Conservation (phyloP, 352 stramenopile genomes). For the Phytopythium oedochilum region DNA sequence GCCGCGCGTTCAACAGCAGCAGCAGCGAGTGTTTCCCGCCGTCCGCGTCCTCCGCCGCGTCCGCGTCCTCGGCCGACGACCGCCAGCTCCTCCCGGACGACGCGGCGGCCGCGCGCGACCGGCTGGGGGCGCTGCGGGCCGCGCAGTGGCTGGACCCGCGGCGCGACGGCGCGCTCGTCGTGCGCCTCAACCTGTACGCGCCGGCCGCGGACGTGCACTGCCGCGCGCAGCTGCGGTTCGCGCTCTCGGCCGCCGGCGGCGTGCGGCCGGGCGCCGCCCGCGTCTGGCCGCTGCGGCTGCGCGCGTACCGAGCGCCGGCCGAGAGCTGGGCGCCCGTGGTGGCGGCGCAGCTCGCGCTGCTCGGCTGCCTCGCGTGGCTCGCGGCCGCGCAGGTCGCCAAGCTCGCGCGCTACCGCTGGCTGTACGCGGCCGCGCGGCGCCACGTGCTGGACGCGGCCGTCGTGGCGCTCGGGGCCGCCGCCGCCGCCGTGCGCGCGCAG, state of each 20-base stretch:
- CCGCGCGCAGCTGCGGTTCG: slow-evolving; percentile 45
- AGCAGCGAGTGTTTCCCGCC: slow-evolving; percentile 30
- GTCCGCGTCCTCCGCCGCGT: slow-evolving; percentile 20
- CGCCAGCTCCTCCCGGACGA: slow-evolving; percentile 10
- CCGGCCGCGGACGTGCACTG: slow-evolving; percentile 40
- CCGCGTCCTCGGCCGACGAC: slow-evolving; percentile 1
- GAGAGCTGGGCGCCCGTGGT: slow-evolving; percentile 40
- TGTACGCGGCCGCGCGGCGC: slow-evolving; percentile 51
- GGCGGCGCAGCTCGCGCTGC: slow-evolving; percentile 41
- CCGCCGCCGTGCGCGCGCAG: slow-evolving; percentile 28
- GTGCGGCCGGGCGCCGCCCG: slow-evolving; percentile 21
- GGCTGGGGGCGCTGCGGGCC: slow-evolving; percentile 27
- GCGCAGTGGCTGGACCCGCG: slow-evolving; percentile 47
- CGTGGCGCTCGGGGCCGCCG: slow-evolving; percentile 30
- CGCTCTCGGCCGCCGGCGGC: slow-evolving; percentile 33
- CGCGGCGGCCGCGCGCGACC: slow-evolving; percentile 16
- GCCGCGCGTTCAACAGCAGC: not conserved
- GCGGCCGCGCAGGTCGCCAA: slow-evolving; percentile 40
- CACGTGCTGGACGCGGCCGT: slow-evolving; percentile 56
- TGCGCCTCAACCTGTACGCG: slow-evolving; percentile 71
- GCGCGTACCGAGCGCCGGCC: slow-evolving; percentile 34
- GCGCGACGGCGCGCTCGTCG: slow-evolving; percentile 33
- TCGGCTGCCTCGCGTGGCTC: slow-evolving; percentile 42
- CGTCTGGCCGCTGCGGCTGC: slow-evolving; percentile 39
- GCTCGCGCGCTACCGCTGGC: slow-evolving; percentile 46